These are phyloP conservation scores for Salix koriyanagi DNA, from an alignment of 345 rosid species.

Conservation along the genomic window DNA sequence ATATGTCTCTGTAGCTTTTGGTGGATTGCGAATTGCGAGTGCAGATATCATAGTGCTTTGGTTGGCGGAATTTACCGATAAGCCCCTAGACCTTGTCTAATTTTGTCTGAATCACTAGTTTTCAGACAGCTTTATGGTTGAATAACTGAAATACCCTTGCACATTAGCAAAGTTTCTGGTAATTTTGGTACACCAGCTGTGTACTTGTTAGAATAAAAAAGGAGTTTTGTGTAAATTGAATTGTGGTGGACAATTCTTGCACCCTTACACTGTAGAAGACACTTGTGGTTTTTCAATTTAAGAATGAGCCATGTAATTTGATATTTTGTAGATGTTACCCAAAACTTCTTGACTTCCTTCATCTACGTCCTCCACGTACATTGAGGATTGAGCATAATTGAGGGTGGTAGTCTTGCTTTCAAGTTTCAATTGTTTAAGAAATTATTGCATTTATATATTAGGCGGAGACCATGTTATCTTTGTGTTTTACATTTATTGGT, in stretches of 20 bases:
- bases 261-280: not conserved
- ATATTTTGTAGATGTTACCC: not conserved
- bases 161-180: not conserved
- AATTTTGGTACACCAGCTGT: not conserved
- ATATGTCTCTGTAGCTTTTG: constrained; percentile 12
- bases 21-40: constrained; percentile 14
- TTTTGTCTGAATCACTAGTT: not conserved
- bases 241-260: not conserved
- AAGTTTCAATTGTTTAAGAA: no score
- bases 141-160: not conserved
- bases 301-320: not conserved
- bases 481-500: no score
- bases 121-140: not conserved
- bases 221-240: constrained; percentile 6
- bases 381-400: not conserved
- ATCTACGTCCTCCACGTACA: no score
- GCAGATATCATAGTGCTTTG: constrained; percentile 8
- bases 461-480: no score
- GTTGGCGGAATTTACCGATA: not conserved
- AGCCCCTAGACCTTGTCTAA: not conserved
- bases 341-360: no score
- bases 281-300: not conserved
- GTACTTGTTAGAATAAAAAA: not conserved
- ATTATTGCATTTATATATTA: no score
- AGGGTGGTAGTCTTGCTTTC: no score